Conservation (phyloP, 2,329 filamentous ascomycete species). For the Fusarium dlaminii region DNA sequence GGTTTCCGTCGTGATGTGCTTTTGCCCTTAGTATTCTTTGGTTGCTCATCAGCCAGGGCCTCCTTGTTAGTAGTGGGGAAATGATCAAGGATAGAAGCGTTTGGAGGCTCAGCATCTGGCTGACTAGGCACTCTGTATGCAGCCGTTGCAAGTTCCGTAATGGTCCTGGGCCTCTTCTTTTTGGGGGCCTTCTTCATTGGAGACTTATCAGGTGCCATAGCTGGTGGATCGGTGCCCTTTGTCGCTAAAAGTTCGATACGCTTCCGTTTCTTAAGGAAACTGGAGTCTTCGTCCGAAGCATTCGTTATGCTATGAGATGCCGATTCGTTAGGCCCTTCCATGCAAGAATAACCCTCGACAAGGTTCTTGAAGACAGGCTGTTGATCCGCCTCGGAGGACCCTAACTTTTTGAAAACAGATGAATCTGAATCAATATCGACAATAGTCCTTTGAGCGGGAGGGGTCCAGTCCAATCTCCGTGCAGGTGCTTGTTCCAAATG, state of each 20-base stretch:
- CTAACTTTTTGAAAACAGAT: constrained; percentile 34
- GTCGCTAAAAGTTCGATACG: constrained; percentile 60
- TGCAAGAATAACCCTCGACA: constrained; percentile 54
- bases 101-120: constrained; percentile 42
- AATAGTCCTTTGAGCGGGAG: constrained; percentile 57
- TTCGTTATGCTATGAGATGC: constrained; percentile 16
- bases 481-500: constrained; percentile 60
- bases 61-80: constrained; percentile 39
- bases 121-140: constrained; percentile 62
- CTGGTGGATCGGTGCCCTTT: constrained; percentile 37
- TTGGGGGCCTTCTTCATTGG: constrained; percentile 65
- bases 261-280: constrained; percentile 64
- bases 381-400: constrained; percentile 11
- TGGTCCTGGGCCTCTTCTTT: constrained; percentile 80
- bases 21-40: constrained; percentile 46
- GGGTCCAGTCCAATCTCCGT: constrained; percentile 74
- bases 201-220: constrained; percentile 40
- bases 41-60: neutral
- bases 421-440: constrained; percentile 45
- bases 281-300: constrained; percentile 42
- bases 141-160: constrained; percentile 81
- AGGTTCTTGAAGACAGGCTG: constrained; percentile 56
- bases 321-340: constrained; percentile 40
- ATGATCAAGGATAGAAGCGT: constrained; percentile 57
- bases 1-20: constrained; percentile 46